These are phyloP conservation scores for Suillus weaverae DNA, from an alignment of 768 basidiomycete species.

Conservation along the genomic window DNA sequence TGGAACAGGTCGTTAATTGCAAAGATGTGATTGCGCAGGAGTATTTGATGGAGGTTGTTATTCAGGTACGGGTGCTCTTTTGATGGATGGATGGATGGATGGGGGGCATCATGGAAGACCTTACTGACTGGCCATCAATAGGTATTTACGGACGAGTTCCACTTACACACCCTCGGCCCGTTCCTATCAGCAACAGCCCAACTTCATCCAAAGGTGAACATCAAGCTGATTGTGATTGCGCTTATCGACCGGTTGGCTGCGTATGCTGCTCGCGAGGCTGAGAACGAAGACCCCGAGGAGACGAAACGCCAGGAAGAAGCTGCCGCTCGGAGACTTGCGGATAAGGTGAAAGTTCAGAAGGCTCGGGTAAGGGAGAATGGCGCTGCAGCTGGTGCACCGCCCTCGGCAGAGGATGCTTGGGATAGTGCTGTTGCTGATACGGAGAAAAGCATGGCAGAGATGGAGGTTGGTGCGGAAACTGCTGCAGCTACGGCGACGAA, in stretches of 20 bases:
- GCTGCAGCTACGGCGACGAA: constrained; percentile 14
- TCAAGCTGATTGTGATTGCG: constrained; percentile 97
- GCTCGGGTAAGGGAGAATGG: constrained; percentile 55
- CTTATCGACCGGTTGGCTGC: constrained; percentile 94
- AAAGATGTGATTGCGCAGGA: constrained; percentile 99
- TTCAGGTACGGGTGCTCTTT: constrained; percentile 61
- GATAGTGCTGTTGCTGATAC: constrained; percentile 21
- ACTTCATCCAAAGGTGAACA: constrained; percentile 96
- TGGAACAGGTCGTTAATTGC: constrained; percentile 98
- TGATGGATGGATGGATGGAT: neutral
- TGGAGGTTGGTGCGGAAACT: constrained; percentile 1
- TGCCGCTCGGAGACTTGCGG: constrained; percentile 83
- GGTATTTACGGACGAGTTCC: constrained; percentile 99
- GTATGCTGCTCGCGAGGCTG: constrained; percentile 95
- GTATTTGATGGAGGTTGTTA: constrained; percentile 99
- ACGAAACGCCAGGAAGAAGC: constrained; percentile 92
- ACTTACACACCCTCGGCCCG: constrained; percentile 91
- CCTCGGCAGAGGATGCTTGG: constrained; percentile 29
- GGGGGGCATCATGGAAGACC: neutral
- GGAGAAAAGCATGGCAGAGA: constrained; percentile 16
- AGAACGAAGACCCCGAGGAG: constrained; percentile 94
- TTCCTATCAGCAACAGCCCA: constrained; percentile 97
- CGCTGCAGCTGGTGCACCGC: constrained; percentile 24
- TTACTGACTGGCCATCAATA: constrained; percentile 27
- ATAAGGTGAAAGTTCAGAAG: constrained; percentile 78